Evolutionary conservation across 1,284 basidiomycete species (phyloP), one percentile per base, ranked within the genome.

Genomic region (Taiwanofungus camphoratus): DNA sequence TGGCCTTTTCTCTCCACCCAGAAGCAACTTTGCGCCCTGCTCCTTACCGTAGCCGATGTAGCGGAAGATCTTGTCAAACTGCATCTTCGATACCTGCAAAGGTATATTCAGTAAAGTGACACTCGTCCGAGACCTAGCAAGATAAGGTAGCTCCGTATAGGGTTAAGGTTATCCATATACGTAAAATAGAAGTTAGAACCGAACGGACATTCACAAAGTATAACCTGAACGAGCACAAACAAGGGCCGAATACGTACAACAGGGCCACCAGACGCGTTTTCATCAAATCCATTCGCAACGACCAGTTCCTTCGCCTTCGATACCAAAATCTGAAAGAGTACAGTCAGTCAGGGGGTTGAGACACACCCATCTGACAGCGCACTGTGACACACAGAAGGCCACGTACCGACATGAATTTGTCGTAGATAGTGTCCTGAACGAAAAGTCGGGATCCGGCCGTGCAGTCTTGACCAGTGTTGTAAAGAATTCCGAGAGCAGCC

Each of bases 31-130:
- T 16, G 94, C 94, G 15, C 94, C 94, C 58, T 89, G 82, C 51
- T 77, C 60, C 64, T 88, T 90, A 24, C 93, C 95, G 1, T 75
- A 72, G 54, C 94, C 86, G 55, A 99, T 94, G 64, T 93, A 97
- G 12, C 69, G 67, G 77, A 92, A 85, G 40, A 98, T 82, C 53
- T 87, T 86, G 63, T 97, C 91, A 56, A 87, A 90, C 64, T 98
- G 94, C 19, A 64, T 66, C 60, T 86, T 85, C 20, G 88, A 92
- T 34, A 92, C 82, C 82, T 89, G 52, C 12, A 23, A 16, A 23
- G 27, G 15, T n/a, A 40, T 15, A n/a, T 11, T 36, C 41, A 47
- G 31, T 20, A n/a, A n/a, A n/a, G n/a, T n/a, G 9, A 29, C 27
- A 29, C 9, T 9, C 27, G 9, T 29, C 27, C 9, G 27, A n/a